These are phyloP conservation scores for Nannochloris sp. DNA, from an alignment of 139 green algal species.

Conservation along the genomic window DNA sequence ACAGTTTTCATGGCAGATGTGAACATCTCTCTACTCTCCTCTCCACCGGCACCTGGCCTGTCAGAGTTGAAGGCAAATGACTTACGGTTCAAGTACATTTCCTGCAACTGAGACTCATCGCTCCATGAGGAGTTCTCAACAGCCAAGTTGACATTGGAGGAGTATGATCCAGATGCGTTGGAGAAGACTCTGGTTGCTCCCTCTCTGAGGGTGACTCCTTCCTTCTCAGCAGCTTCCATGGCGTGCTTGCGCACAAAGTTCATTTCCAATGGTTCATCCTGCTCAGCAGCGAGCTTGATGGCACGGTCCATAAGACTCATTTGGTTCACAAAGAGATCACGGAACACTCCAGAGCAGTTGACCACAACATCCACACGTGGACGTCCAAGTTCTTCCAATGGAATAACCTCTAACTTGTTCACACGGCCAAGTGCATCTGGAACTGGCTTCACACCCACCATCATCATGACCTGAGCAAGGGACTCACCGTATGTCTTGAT, in stretches of 20 bases:
- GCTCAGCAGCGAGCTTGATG: slow-evolving; percentile 96
- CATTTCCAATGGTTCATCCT: slow-evolving; percentile 96
- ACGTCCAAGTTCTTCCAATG: slow-evolving; percentile 91
- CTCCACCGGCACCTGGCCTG: slow-evolving; percentile 79
- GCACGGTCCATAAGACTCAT: slow-evolving; percentile 96
- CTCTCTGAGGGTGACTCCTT: slow-evolving; percentile 74
- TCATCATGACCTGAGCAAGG: slow-evolving; percentile 83
- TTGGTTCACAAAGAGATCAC: slow-evolving; percentile 98
- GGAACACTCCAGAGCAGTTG: slow-evolving; percentile 99
- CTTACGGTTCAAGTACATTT: slow-evolving; percentile 96
- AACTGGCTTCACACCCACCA: slow-evolving; percentile 89
- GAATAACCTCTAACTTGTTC: slow-evolving; percentile 99
- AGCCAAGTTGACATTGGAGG: slow-evolving; percentile 97
- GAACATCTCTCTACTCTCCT: slow-evolving; percentile 82
- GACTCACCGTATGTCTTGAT: slow-evolving; percentile 99
- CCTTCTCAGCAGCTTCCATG: slow-evolving; percentile 81
- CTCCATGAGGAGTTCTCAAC: slow-evolving; percentile 95
- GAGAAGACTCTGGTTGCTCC: slow-evolving; percentile 94
- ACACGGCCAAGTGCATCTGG: slow-evolving; percentile 92
- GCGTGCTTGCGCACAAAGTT: slow-evolving; percentile 99
- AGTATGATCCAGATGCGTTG: slow-evolving; percentile 92
- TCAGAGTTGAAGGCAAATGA: slow-evolving; percentile 98
- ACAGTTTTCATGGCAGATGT: slow-evolving; percentile 93
- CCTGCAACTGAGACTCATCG: slow-evolving; percentile 92
- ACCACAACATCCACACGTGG: slow-evolving; percentile 97